These are phyloP conservation scores for Russula griseocarnosa DNA, from an alignment of 768 basidiomycete species.

Conservation along the genomic window DNA sequence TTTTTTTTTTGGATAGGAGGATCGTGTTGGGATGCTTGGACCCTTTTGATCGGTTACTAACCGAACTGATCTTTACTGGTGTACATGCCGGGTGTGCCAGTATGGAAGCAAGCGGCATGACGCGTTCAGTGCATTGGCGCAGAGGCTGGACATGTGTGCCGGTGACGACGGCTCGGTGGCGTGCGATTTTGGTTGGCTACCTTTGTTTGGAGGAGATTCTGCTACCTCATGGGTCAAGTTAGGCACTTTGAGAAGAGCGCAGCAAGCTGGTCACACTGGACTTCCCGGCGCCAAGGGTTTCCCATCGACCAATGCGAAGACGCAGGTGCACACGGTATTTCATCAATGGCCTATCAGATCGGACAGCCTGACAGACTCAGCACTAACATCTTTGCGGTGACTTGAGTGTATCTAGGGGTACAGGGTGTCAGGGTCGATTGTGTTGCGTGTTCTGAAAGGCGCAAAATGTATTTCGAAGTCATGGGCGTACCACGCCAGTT, in stretches of 20 bases:
- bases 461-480: background rate
- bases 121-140: background rate
- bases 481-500: conserved; percentile 12
- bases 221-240: background rate
- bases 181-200: background rate
- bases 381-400: background rate
- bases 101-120: background rate
- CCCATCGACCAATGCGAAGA: background rate
- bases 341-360: conserved; percentile 8
- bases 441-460: background rate
- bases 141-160: background rate
- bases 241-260: background rate
- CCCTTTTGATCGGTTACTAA: background rate
- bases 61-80: background rate
- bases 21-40: background rate
- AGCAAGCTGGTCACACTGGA: background rate
- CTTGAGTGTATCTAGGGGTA: background rate
- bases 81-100: background rate
- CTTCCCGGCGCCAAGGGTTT: background rate
- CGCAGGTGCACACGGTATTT: background rate
- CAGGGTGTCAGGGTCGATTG: background rate
- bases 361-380: background rate
- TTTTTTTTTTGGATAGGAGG: background rate
- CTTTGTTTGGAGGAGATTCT: background rate
- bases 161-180: background rate